Base-by-base conservation (phyloP, 1,284 basidiomycete genomes). In the Moesziomyces antarcticus region DNA sequence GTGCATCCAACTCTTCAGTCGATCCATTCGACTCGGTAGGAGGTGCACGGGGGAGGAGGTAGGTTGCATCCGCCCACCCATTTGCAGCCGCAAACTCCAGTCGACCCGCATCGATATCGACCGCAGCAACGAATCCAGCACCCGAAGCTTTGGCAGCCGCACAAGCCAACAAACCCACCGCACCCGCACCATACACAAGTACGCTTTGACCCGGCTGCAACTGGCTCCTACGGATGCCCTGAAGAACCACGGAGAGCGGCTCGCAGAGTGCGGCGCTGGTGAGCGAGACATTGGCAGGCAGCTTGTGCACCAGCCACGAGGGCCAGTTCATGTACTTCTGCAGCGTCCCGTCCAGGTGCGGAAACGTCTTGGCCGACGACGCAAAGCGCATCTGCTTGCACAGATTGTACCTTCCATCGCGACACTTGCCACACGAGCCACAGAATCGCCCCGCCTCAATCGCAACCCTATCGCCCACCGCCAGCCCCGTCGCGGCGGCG, bases 381-480 rank as follows among this genome's bases (percentile, higher is more conserved):
- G 91, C 92, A 86, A 97, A 98, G 67, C 93, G 89, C 90, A 98
- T 79, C 49, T 81, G 74, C 5, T 90, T 90, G 88, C 95, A 98
- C 63, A 98, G 89, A 87, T 98, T 97, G 87, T 97, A 98, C 42
- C 93, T 88, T n/a, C 92, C 93, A 50, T 87, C 87, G 64, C 85
- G 85, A 70, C 85, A 86, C 47, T 80, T 78, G 25, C 82, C 77
- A 78, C 87, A 88, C 47, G 87, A 87, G 63, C 89, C 89, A 87
- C 94, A 97, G 87, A 90, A 90, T 80, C 94, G 89, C 43, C 95
- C 95, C 13, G 93, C 92, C 85, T 98, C 95, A 82, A 97, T 92
- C 18, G 94, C 95, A 52, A 98, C 94, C 50, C 93, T 89, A 85
- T 94, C 92, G 49, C 95, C 94, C 24, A 91, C 88, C 24, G 88